Evolutionary conservation across 1,284 basidiomycete species (phyloP), one percentile per base, ranked within the genome.

Genomic region (Ceratorhiza oryzae-sativae): DNA sequence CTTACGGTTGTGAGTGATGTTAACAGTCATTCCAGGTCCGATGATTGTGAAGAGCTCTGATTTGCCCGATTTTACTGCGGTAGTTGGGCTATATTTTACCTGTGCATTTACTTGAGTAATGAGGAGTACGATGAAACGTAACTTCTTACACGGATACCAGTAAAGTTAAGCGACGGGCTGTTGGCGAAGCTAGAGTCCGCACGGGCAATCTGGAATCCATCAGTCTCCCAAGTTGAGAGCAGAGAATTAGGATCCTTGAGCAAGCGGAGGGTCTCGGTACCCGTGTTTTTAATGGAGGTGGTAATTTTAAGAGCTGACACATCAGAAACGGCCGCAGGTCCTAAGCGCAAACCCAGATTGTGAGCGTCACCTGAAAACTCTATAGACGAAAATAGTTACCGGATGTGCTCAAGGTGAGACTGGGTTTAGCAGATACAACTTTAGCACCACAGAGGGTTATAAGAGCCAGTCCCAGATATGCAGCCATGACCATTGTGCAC

Each of bases 211-310:
- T 71, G 67, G 77, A 85, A 86, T 56, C 82, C 81, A 73, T 86
- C 76, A 23, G 84, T 81, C 48, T 83, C 81, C 71, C 84, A 74
- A 53, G 79, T 79, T 68, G 80, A 80, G 41, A 86, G 79, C 23
- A 81, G 75, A 20, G 81, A 78, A 49, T 78, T 77, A 23, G 84
- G 84, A 77, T 85, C 82, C 73, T 84, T 84, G 72, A 85, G 78
- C 56, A 85, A 76, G 75, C 82, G 83, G 68, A 85, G 73, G 68
- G 82, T 81, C 77, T 84, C 83, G 56, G 82, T 80, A 60, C 84
- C 84, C 61, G 82, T 84, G 80, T 86, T 85, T 73, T 79, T 82
- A 73, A 85, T 65, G 42, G 82, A 83, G 10, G 83, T 77, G 30
- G 76, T 76, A 61, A 85, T 79, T 76, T 82, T 82, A 65, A 84